Base-by-base conservation (phyloP, 306 rosid genomes). In the Coriaria nepalensis region DNA sequence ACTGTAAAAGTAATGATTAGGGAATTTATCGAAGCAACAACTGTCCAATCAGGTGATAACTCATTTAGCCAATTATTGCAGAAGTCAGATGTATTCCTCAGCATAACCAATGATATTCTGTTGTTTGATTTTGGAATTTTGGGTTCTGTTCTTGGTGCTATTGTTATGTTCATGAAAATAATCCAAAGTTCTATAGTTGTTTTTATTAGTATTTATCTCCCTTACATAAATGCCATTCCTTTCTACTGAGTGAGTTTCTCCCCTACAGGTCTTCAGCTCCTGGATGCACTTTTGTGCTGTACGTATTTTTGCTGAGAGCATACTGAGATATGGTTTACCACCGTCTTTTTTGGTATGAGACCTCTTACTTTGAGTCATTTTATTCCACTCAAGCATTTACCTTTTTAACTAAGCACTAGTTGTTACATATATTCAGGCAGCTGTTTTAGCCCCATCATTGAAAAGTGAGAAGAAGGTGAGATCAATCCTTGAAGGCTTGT, bases 221-320 rank as follows among this genome's bases (percentile, higher is more conserved):
- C 53, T 47, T 20, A 20, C 29, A 20, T 20, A 20, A 3, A 20
- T 20, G 29, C 29, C 29, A 20, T 58, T 45, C 56, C 34, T 36
- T 66, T 5, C 5, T 2, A 48, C 51, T 33, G n/a, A 48, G 46
- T 55, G n/a, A 53, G 52, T 45, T 58, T 60, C 53, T 54, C 51
- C 50, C 42, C 43, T 60, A 47, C 52, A 87, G 96, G 96, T 86
- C 68, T 82, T 86, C 62, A 79, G 80, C 73, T 83, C 96, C 68
- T 83, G 87, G 96, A 87, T 87, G 96, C 96, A 87, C 74, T 87
- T 87, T 49, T 78, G 74, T 67, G 93, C 96, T 12, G 85, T 83
- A 43, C 80, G 85, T 44, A 59, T 78, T 55, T 87, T 82, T 70
- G 65, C 92, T 20, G 96, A 87, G 77, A 87, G 96, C 73, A 78